Base-by-base conservation (phyloP, 2,329 filamentous ascomycete genomes). In the Exophiala sp. region DNA sequence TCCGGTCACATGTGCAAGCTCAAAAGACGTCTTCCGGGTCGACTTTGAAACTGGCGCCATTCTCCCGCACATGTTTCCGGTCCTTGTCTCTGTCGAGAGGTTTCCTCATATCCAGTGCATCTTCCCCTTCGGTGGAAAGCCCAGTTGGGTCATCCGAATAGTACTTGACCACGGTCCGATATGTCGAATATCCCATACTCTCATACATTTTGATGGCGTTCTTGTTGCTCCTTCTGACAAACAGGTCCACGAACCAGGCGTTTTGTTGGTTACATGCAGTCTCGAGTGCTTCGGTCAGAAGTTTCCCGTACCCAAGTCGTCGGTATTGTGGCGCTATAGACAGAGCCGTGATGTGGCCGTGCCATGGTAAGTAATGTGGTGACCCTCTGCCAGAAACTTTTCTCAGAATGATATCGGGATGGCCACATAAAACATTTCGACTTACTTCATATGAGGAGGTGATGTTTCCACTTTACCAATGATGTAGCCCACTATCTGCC, bases 61-160 rank as follows among this genome's bases (percentile, higher is more conserved):
- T 81, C 46, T 84, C 79, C 58, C 93, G 79, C 41, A 95, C 77
- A 68, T 94, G 88, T 66, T 86, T 79, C 50, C 77, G 71, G 48
- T 83, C 79, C 66, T 77, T 80, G 70, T 98, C 93, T 63, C 90
- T 79, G 68, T 80, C 86, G 72, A 91, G 81, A 30, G 88, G 81
- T 67, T 96, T 97, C 58, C 93, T 81, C 93, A 98, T 98, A 71
- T 98, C 93, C 66, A 88, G 93, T 14, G 91, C 93, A 72, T 97
- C 91, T 68, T 95, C 89, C 43, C 81, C 79, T 18, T 65, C 64
- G 22, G 69, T 67, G 13, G 72, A 73, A 53, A 78, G 73, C 8
- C 76, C 79, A 2, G 81, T 79, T 46, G 83, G 79, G 65, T 94
- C 86, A 65, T 96, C 90, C 56, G 86, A 88, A 64, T 98, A 98